Conservation (phyloP, 306 rosid genomes). For the Ceratonia siliqua region DNA sequence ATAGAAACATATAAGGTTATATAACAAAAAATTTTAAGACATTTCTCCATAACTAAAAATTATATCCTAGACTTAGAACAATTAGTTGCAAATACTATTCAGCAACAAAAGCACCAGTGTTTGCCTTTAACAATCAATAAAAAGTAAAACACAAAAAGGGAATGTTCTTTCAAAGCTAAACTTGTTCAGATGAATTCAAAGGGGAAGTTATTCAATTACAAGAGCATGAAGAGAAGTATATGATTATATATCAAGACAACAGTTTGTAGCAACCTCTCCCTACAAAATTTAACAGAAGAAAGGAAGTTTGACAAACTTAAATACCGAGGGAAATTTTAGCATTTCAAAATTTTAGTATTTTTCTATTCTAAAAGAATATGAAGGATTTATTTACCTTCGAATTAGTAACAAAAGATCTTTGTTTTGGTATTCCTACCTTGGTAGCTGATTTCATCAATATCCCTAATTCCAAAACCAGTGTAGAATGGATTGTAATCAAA, state of each 20-base stretch:
- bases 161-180: slow-evolving; percentile 35
- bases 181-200: slow-evolving; percentile 67
- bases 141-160: slow-evolving; percentile 15
- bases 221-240: slow-evolving; percentile 86
- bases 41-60: too few relatives aligned
- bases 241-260: slow-evolving; percentile 65
- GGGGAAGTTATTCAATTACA: slow-evolving; percentile 89
- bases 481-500: slow-evolving; percentile 89
- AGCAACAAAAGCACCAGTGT: background rate
- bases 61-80: too few relatives aligned
- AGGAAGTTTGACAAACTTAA: slow-evolving; percentile 26
- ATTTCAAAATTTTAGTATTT: too few relatives aligned
- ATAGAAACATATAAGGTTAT: background rate
- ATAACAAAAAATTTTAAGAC: too few relatives aligned
- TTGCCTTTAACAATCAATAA: slow-evolving; percentile 8
- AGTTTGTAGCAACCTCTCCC: slow-evolving; percentile 91
- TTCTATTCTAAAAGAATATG: background rate
- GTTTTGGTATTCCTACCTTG: slow-evolving; percentile 87
- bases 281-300: slow-evolving; percentile 48
- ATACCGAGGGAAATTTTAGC: slow-evolving; percentile 14
- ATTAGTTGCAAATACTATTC: slow-evolving; percentile 39
- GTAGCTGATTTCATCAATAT: slow-evolving; percentile 95
- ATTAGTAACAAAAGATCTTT: slow-evolving; percentile 88
- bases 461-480: slow-evolving; percentile 98
- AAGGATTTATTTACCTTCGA: slow-evolving; percentile 71